Evolutionary conservation across 306 rosid genomes (phyloP), one percentile per base, ranked within the genome.

Genomic region (Citrullus mucosospermus): DNA sequence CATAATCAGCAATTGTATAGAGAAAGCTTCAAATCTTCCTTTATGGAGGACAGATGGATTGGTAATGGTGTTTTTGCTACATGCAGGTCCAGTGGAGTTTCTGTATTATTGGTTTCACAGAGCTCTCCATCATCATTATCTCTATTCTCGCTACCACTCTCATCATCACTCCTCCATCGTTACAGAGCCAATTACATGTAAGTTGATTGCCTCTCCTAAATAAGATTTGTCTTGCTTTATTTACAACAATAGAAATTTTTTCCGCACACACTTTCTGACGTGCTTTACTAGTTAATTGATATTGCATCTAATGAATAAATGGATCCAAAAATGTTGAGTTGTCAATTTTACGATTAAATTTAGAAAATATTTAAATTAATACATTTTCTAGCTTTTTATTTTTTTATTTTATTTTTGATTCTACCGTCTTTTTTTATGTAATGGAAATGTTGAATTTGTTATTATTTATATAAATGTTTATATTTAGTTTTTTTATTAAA

Each of bases 101-200:
- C 53, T 87, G 15, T 81, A 87, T 17, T 87, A 87, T 62, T 85
- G 90, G 90, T 41, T 87, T 5, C 90, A 87, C 65, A 87, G 85
- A 81, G 90, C 86, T n/a, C 83, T 87, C 9, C 90, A 87, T 67
- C 86, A 85, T 68, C 88, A 83, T 67, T 87, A 34, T 10, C 90
- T 87, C 12, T 87, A 85, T 59, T 81, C 85, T 46, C 86, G 85
- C 71, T 85, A 85, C 58, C 90, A 85, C 34, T 85, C 88, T 8
- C 88, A 83, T 30, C 88, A 87, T 46, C 90, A 87, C 60, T 83
- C 86, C 51, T 87, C 90, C n/a, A 79, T 87, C 15, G 86, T 83
- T 76, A 87, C 88, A 1, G 85, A 87, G 82, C 90, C 90, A 15
- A 83, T 82, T 28, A 76, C 88, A 0, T 79, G 90, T 87, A 77